Percentiles rank a stretch among this genome's conserved stretches.
Conservation (phyloP, 345 rosid species). For the Aquilaria yunnanensis region DNA sequence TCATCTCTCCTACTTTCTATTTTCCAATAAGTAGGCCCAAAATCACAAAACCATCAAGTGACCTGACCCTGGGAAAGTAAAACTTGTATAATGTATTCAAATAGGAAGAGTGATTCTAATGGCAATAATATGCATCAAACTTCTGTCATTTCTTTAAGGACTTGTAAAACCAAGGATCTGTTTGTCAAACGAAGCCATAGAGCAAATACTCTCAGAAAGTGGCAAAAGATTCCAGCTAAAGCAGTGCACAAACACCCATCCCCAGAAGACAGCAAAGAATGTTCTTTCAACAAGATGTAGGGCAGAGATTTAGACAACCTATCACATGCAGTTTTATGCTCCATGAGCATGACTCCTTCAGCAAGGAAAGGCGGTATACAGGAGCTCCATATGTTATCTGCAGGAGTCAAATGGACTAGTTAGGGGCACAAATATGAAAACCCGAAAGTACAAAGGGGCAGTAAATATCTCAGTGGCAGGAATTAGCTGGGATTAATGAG, state of each 20-base stretch:
- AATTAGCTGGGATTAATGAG: background rate
- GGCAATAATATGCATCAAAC: too few relatives aligned
- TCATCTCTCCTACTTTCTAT: too few relatives aligned
- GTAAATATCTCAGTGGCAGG: background rate
- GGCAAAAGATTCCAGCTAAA: background rate
- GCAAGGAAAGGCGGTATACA: slow-evolving; percentile 44
- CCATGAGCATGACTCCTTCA: slow-evolving; percentile 57
- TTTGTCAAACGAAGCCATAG: background rate
- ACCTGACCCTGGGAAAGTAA: too few relatives aligned
- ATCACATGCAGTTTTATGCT: slow-evolving; percentile 58
- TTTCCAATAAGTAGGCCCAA: too few relatives aligned
- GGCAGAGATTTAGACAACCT: slow-evolving; percentile 32
- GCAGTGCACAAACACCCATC: background rate
- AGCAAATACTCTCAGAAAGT: background rate
- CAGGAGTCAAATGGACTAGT: slow-evolving; percentile 14
- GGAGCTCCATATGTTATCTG: slow-evolving; percentile 94
- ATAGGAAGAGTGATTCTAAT: too few relatives aligned
- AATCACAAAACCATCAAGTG: too few relatives aligned
- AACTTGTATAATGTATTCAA: too few relatives aligned
- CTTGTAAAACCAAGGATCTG: too few relatives aligned
- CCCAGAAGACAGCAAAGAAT: background rate
- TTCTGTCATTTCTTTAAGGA: too few relatives aligned
- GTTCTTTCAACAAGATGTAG: background rate
- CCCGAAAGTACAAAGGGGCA: background rate
- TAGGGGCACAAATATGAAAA: background rate